Base-by-base conservation (phyloP, 78 protist species). In the Capsaspora owczarzaki region DNA sequence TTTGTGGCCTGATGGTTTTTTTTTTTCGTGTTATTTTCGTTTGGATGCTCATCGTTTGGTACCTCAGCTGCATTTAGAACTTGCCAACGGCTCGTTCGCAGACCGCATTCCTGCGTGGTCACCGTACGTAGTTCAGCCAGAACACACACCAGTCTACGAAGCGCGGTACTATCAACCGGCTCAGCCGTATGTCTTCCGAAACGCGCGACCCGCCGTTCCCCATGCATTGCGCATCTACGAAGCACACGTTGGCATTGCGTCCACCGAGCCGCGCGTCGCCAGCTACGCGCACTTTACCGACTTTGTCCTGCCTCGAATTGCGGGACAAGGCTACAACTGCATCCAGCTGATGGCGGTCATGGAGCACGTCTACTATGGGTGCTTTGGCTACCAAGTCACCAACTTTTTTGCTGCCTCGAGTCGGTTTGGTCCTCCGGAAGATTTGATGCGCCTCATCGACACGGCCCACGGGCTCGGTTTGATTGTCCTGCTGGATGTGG, bases 361-460 rank as follows among this genome's bases (percentile, higher is more conserved):
- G 94, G 98, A 97, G 85, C 99, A 97, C 78, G 93, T 96, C 0
- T 97, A 93, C 87, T 97, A 97, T 82, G 98, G 96, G 23, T 82
- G 89, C 23, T 95, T 93, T 75, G 97, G 96, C 0, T 95, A 93
- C 83, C 97, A 83, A 78, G 82, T 92, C 19, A 89, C 96, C 8
- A 74, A 75, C 69, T 89, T 89, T 56, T 92, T 88, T 51, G 95
- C 95, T 0, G 85, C 88, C 12, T 47, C 79, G 2, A 47, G 82
- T 19, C 88, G 88, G 44, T 70, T 40, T 53, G 90, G 93, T 14
- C 77, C 75, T 19, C 92, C 93, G 27, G 81, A 69, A 6, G 95
- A 89, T 47, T 87, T 96, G 69, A 88, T 85, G 81, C 70, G 70
- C 31, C 87, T 96, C 66, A 75, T 96, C 33, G 98, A 96, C 84